These are phyloP conservation scores for Salix arbutifolia DNA, from an alignment of 345 rosid species.

Conservation along the genomic window DNA sequence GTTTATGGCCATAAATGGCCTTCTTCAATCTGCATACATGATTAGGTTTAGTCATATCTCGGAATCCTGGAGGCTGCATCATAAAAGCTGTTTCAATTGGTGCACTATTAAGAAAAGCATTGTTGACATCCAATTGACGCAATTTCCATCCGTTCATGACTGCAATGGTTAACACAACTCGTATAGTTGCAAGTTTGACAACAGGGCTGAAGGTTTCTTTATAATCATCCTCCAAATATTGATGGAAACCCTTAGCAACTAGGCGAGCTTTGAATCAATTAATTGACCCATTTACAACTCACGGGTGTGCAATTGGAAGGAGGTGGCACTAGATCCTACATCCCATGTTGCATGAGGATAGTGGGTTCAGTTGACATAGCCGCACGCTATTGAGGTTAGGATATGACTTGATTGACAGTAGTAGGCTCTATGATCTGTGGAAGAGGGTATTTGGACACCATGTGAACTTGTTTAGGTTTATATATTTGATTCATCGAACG, in stretches of 20 bases:
- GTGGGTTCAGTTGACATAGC: neutral
- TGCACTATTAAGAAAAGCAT: no score
- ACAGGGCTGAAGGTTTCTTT: neutral
- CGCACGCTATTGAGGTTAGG: neutral
- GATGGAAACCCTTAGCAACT: neutral
- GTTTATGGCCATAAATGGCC: no score
- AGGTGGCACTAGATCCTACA: rapidly evolving
- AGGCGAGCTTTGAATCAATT: neutral
- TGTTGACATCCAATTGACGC: neutral
- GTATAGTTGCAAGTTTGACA: neutral
- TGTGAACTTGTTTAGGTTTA: no score
- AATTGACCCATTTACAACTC: neutral
- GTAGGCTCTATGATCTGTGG: no score
- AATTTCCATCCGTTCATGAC: neutral
- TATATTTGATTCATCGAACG: no score
- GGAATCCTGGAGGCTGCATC: no score
- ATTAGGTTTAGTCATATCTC: no score
- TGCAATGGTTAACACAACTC: rapidly evolving
- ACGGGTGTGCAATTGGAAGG: neutral
- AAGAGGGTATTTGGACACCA: no score
- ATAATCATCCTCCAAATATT: neutral
- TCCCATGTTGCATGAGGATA: no score
- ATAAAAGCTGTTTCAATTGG: no score
- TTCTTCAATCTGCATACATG: no score
- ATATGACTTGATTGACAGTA: no score